These are phyloP conservation scores for Kwoniella mangroviensis DNA, from an alignment of 768 basidiomycete genomes.

Conservation along the genomic window DNA sequence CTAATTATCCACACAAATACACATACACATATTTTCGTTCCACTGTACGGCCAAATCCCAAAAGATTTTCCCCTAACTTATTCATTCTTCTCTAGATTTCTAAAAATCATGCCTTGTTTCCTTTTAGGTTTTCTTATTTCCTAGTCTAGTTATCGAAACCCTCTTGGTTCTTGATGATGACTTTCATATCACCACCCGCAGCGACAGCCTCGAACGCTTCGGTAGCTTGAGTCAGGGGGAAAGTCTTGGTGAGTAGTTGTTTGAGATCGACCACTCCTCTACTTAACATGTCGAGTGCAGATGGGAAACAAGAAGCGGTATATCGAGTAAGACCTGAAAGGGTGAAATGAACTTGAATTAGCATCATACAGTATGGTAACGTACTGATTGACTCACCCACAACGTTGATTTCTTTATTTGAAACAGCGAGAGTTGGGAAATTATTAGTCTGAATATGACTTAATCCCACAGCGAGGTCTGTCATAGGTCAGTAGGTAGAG, in stretches of 20 bases:
- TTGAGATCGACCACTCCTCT: slow-evolving; percentile 49
- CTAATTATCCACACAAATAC: too few relatives aligned
- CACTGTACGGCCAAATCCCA: too few relatives aligned
- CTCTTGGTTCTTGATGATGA: slow-evolving; percentile 51
- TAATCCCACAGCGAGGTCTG: slow-evolving; percentile 49
- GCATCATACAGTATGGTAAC: background rate
- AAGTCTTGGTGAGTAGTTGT: slow-evolving; percentile 43
- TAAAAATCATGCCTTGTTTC: too few relatives aligned
- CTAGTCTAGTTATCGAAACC: slow-evolving; percentile 12
- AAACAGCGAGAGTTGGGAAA: slow-evolving; percentile 49
- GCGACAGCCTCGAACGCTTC: slow-evolving; percentile 50
- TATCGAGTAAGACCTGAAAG: slow-evolving; percentile 49
- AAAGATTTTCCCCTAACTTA: too few relatives aligned
- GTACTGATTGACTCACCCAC: slow-evolving; percentile 29
- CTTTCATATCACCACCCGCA: slow-evolving; percentile 46
- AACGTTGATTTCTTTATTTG: slow-evolving; percentile 54
- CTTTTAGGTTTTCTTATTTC: too few relatives aligned
- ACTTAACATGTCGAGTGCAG: slow-evolving; percentile 45
- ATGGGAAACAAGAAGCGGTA: slow-evolving; percentile 46
- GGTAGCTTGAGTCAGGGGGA: slow-evolving; percentile 35
- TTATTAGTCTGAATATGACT: slow-evolving; percentile 46
- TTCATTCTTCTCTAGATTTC: too few relatives aligned
- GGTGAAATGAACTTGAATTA: background rate
- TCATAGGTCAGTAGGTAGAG: background rate
- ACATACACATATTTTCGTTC: too few relatives aligned